A percentile compares a stretch with the other conserved stretches of the same genome.
Conservation (phyloP, 2,329 filamentous ascomycete species). For the Fusarium pseudoanthophilum region DNA sequence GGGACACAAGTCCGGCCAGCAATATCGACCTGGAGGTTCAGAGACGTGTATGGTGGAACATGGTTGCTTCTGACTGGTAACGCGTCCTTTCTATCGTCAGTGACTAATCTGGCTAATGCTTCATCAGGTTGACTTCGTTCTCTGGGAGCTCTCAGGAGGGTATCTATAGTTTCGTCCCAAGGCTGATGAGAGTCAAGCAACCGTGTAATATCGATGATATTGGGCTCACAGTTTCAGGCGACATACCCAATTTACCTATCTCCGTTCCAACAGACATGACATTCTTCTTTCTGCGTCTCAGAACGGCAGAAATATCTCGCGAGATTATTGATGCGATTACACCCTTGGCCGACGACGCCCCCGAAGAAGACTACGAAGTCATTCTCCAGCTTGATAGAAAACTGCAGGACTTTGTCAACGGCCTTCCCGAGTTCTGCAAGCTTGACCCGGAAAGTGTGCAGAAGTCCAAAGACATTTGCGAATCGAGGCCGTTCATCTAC, state of each 20-base stretch:
- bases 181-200: neutral
- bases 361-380: neutral
- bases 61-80: conserved; percentile 13
- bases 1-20: neutral
- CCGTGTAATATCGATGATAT: neutral
- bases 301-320: neutral
- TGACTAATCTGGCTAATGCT: neutral
- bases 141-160: conserved; percentile 2
- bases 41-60: conserved; percentile 8
- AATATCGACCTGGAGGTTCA: neutral
- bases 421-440: neutral
- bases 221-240: neutral
- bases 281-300: neutral
- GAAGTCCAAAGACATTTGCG: neutral
- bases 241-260: neutral
- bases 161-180: neutral
- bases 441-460: neutral
- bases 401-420: neutral
- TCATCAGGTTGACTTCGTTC: neutral
- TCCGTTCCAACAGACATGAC: neutral
- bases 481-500: neutral
- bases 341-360: neutral
- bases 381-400: neutral
- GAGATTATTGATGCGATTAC: neutral
- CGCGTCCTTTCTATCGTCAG: rapidly evolving